These are phyloP conservation scores for Calocybe cyanea DNA, from an alignment of 768 basidiomycete genomes.

Conservation along the genomic window DNA sequence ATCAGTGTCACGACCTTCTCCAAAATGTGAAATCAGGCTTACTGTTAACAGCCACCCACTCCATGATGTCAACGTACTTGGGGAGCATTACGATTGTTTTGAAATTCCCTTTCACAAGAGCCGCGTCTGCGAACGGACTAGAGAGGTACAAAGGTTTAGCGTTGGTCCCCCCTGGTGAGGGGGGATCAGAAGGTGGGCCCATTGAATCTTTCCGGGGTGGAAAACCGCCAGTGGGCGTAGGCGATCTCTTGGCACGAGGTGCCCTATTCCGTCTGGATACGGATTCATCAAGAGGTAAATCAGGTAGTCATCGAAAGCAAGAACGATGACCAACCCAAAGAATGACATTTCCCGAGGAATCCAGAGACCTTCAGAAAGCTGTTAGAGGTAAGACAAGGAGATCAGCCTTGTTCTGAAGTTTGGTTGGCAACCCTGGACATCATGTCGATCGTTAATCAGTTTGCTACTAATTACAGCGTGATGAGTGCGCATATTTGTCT, in stretches of 20 bases:
- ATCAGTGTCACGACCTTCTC: not conserved
- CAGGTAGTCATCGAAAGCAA: not conserved
- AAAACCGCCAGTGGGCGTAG: conserved; percentile 28
- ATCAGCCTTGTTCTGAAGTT: too few species aligned
- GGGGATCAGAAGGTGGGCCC: conserved; percentile 33
- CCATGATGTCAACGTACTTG: conserved; percentile 93
- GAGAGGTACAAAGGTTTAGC: conserved; percentile 82
- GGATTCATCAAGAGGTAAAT: conserved; percentile 13
- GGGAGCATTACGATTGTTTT: conserved; percentile 97
- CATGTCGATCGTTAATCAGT: conserved; percentile 9
- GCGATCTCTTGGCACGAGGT: conserved; percentile 32
- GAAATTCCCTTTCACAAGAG: conserved; percentile 96
- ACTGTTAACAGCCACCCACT: conserved; percentile 97
- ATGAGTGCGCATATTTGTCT: conserved; percentile 2
- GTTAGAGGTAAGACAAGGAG: not conserved
- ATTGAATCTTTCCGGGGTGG: conserved; percentile 26
- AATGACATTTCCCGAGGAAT: conserved; percentile 28
- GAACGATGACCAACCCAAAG: conserved; percentile 24
- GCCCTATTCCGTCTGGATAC: conserved; percentile 27
- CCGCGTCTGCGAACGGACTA: conserved; percentile 92
- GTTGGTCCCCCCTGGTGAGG: conserved; percentile 31
- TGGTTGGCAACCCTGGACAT: conserved; percentile 6
- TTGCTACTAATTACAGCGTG: not conserved
- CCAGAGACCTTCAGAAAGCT: conserved; percentile 4
- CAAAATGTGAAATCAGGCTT: conserved; percentile 25